Base-by-base conservation (phyloP, 257 asterid species). In the Capsicum pubescens region DNA sequence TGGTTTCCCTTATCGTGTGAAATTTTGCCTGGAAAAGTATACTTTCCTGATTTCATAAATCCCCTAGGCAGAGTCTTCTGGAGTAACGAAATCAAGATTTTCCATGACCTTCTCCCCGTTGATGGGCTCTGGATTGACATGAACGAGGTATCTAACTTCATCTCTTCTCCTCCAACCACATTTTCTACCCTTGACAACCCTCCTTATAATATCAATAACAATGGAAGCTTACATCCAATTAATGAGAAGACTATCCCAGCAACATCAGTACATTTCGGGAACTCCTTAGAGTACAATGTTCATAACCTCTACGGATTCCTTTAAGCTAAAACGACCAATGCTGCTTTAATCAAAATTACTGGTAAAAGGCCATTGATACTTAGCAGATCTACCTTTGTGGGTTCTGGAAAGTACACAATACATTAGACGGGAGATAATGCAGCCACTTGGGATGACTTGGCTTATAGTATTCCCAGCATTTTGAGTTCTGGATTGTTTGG, bases 361-460 rank as follows among this genome's bases (percentile, higher is more conserved):
- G 92, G 95, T 55, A 93, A 91, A 87, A 90, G 99, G 83, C 98
- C 99, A 0, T 96, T 96, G 83, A 93, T 96, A n/a, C 88, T 96
- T 84, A 87, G 93, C 54, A 88, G 99, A 87, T 96, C 99, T 4
- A 91, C 95, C 4, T 96, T 96, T 84, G 93, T 96, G 77, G 99
- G 99, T 48, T 84, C 99, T 11, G 98, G 99, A 0, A 92, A 91
- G 88, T 94, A 91, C 83, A 58, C 99, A 0, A 98, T 98, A 3
- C 99, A 94, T 16, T 96, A 98, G 99, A 96, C 98, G 3, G 97
- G 99, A 59, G 98, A 96, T 88, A 93, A 93, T 89, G 97, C 95
- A 71, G 98, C 99, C 0, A 93, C 91, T 1, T 96, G 99, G 99
- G 86, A 88, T 52, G 98, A 96, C 86, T 84, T 94, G 87, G 93